A percentile compares a stretch with the other conserved stretches of the same genome.
Conservation (phyloP, 225 moss, liverwort and hornwort species). For the Sphagnum tenellum region DNA sequence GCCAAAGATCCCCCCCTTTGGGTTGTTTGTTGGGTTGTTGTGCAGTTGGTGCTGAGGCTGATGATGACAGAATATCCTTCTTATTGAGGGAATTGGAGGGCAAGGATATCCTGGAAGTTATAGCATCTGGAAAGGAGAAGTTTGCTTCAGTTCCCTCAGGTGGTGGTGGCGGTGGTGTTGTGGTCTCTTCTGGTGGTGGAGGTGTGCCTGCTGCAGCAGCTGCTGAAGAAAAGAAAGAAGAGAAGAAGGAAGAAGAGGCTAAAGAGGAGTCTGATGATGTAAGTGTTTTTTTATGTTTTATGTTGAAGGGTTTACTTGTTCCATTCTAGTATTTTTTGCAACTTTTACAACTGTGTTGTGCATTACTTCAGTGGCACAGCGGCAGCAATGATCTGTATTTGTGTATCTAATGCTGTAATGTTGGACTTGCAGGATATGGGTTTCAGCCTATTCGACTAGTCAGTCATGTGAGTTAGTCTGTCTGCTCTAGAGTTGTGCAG, state of each 20-base stretch:
- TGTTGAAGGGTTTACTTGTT: background rate
- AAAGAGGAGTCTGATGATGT: constrained; percentile 86
- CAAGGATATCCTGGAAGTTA: constrained; percentile 72
- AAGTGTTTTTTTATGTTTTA: constrained; percentile 2
- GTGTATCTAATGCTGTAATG: background rate
- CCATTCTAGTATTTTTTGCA: background rate
- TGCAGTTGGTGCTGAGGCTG: constrained; percentile 71
- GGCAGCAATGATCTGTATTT: background rate
- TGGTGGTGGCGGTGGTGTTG: constrained; percentile 45
- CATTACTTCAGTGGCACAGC: background rate
- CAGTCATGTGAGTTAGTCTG: too few species aligned
- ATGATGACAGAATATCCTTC: constrained; percentile 37
- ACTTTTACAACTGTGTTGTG: background rate
- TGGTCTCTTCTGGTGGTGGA: constrained; percentile 33
- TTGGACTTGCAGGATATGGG: constrained; percentile 56
- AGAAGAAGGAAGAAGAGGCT: constrained; percentile 60
- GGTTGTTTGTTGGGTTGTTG: background rate
- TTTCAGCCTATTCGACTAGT: constrained; percentile 55
- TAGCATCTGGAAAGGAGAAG: constrained; percentile 74
- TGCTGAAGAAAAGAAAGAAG: constrained; percentile 33
- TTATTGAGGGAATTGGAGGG: constrained; percentile 57
- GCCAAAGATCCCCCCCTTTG: background rate
- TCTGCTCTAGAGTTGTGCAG: too few species aligned
- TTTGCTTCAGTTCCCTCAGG: constrained; percentile 75
- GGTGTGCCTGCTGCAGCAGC: constrained; percentile 27